phyloP scores from a whole-genome alignment of 2,329 filamentous ascomycete genomes.

The Colletotrichum australisinense region DNA sequence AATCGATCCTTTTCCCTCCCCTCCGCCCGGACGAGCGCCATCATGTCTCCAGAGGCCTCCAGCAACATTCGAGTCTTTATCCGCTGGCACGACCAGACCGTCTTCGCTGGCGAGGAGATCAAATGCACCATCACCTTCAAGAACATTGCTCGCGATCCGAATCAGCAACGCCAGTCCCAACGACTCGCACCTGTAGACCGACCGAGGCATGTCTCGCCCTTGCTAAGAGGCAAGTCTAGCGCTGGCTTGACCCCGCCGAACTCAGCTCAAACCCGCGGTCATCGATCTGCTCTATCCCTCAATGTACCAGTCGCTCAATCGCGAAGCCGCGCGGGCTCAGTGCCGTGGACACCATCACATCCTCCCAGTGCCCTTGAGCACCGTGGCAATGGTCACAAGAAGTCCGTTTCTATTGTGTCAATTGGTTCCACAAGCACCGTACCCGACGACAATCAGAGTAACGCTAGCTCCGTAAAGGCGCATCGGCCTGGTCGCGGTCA shows the following conservation, averaged over 20 bases:
- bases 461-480: conserved; percentile 54
- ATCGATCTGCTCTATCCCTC: conserved; percentile 76
- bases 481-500: conserved; percentile 73
- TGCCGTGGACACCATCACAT: conserved; percentile 56
- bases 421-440: conserved; percentile 69
- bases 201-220: conserved; percentile 51
- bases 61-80: conserved; percentile 94
- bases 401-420: conserved; percentile 86
- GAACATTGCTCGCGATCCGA: conserved; percentile 73
- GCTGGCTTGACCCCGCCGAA: conserved; percentile 59
- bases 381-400: conserved; percentile 72
- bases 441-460: conserved; percentile 56
- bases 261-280: conserved; percentile 60
- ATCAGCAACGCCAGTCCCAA: conserved; percentile 43
- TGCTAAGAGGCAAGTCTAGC: conserved; percentile 56
- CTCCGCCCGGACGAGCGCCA: conserved; percentile 40
- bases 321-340: conserved; percentile 57
- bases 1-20: not conserved
- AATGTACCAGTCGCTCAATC: conserved; percentile 60
- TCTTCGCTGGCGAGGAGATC: conserved; percentile 96
- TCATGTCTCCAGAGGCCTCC: conserved; percentile 61
- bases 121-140: conserved; percentile 97
- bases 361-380: conserved; percentile 42
- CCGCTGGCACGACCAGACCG: conserved; percentile 91
- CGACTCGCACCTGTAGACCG: conserved; percentile 34